Conservation (phyloP, 139 green algal species). For the Deuterostichococcus epilithicus region DNA sequence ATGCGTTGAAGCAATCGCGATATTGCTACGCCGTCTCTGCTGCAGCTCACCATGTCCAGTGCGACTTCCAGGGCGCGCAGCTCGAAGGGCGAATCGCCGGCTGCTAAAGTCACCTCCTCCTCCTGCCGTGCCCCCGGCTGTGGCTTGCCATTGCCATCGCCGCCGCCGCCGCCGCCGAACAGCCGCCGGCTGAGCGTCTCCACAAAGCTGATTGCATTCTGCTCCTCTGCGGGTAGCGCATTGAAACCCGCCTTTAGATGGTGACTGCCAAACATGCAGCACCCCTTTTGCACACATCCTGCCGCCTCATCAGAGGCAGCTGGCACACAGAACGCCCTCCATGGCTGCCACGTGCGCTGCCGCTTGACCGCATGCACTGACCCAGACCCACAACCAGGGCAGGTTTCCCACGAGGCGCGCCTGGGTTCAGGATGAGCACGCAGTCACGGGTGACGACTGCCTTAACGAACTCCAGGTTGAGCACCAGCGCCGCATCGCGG, state of each 20-base stretch:
- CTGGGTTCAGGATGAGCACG: slow-evolving; percentile 21
- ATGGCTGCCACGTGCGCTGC: too few relatives aligned
- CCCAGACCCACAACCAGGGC: too few relatives aligned
- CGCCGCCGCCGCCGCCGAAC: too few relatives aligned
- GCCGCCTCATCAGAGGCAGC: too few relatives aligned
- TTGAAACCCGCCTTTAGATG: too few relatives aligned
- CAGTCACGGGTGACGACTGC: slow-evolving; percentile 20
- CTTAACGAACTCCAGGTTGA: slow-evolving; percentile 45
- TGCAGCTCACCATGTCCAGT: slow-evolving; percentile 38
- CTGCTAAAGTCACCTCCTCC: neutral
- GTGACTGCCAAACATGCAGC: too few relatives aligned
- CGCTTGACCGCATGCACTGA: too few relatives aligned
- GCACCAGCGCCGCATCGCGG: slow-evolving; percentile 32
- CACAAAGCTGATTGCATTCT: neutral
- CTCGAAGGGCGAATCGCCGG: slow-evolving; percentile 50
- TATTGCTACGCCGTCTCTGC: too few relatives aligned
- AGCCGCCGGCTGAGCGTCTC: neutral
- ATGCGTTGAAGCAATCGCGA: too few relatives aligned
- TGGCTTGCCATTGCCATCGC: neutral
- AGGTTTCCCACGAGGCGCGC: neutral
- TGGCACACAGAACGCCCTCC: too few relatives aligned
- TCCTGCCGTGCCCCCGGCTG: neutral
- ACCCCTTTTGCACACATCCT: too few relatives aligned
- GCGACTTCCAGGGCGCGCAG: slow-evolving; percentile 56
- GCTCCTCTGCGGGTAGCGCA: neutral